Conservation (phyloP, 108 stramenopile species). For the Cyclotella baltica region DNA sequence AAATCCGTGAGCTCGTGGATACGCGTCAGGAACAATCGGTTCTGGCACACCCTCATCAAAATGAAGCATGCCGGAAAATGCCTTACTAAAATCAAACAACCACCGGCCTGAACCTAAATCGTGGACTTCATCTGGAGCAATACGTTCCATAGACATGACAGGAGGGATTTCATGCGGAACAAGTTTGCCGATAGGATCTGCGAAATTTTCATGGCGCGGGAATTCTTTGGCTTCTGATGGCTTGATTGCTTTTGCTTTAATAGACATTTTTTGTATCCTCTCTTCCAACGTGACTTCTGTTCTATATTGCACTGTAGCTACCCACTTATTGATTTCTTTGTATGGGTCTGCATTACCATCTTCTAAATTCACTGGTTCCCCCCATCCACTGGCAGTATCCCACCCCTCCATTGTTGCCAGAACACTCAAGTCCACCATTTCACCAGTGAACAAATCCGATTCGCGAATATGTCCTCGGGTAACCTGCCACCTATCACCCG, state of each 20-base stretch:
- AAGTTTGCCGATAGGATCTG: constrained; percentile 35
- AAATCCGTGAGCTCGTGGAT: constrained; percentile 44
- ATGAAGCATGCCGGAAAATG: constrained; percentile 51
- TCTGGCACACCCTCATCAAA: constrained; percentile 48
- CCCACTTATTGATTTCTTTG: constrained; percentile 25
- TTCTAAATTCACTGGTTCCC: neutral
- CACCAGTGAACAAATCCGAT: constrained; percentile 51
- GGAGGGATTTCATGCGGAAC: constrained; percentile 44
- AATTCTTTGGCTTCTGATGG: neutral
- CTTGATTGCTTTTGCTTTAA: constrained; percentile 22
- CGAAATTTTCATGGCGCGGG: constrained; percentile 2
- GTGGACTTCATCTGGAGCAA: constrained; percentile 49
- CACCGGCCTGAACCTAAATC: constrained; percentile 45
- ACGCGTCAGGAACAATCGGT: constrained; percentile 40
- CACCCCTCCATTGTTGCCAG: constrained; percentile 36
- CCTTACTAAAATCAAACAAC: constrained; percentile 53
- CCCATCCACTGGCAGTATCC: constrained; percentile 36
- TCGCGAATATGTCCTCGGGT: constrained; percentile 36
- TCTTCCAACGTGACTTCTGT: constrained; percentile 31
- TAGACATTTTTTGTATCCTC: constrained; percentile 22
- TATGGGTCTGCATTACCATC: constrained; percentile 1
- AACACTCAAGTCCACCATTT: constrained; percentile 37
- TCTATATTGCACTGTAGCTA: constrained; percentile 13
- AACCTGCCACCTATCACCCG: constrained; percentile 31
- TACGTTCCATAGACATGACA: constrained; percentile 29